Conservation (phyloP, 2,329 filamentous ascomycete species). For the Colletotrichum noveboracense region DNA sequence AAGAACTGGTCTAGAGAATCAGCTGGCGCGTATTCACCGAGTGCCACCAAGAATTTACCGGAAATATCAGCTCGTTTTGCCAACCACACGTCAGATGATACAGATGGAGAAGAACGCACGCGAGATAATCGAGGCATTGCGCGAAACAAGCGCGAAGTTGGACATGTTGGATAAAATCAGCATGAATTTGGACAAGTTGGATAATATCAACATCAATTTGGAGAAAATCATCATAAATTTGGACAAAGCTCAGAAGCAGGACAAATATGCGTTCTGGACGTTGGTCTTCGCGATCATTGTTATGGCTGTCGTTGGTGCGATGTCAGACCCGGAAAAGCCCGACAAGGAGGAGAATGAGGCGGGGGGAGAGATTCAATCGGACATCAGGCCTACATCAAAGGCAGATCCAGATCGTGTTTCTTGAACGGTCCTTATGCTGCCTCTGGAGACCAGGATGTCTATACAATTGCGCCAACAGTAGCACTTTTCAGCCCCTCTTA, state of each 20-base stretch:
- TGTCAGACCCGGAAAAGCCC: background rate
- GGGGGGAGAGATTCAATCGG: rapidly evolving
- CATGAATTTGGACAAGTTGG: too few species aligned
- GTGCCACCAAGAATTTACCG: too few species aligned
- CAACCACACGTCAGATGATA: too few species aligned
- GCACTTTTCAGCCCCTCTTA: too few species aligned
- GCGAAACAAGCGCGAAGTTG: background rate
- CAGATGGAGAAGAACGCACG: background rate
- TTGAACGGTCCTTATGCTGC: rapidly evolving
- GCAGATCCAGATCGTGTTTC: rapidly evolving
- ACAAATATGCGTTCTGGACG: background rate
- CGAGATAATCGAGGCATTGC: background rate
- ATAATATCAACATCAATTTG: too few species aligned
- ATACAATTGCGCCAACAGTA: rapidly evolving
- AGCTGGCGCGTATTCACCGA: too few species aligned
- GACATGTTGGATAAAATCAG: too few species aligned
- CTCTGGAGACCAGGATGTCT: too few species aligned
- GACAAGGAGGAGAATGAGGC: background rate
- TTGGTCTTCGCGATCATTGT: background rate
- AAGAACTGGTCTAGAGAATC: too few species aligned
- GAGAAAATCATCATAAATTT: too few species aligned
- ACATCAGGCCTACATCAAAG: background rate
- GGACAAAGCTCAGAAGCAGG: too few species aligned
- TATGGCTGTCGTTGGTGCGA: rapidly evolving
- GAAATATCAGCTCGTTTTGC: too few species aligned